Evolutionary conservation across 1,284 basidiomycete species (phyloP).

Genomic region (Trichosporon sp.): DNA sequence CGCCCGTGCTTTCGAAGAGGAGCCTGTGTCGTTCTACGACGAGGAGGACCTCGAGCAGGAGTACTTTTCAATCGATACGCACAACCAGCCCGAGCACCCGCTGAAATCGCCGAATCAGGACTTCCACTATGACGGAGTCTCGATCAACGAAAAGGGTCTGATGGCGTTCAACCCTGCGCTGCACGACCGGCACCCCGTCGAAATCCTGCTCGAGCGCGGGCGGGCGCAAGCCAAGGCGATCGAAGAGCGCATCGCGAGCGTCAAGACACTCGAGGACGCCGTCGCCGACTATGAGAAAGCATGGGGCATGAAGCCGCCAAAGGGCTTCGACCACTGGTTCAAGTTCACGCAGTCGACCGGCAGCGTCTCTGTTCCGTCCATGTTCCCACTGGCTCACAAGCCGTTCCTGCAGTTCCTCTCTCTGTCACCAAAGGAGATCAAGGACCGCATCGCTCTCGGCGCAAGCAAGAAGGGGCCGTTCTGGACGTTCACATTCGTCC

Average conservation of each 20-base stretch:
- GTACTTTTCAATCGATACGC: neutral
- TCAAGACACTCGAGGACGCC: constrained; percentile 28
- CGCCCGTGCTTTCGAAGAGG: neutral
- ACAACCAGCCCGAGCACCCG: constrained; percentile 7
- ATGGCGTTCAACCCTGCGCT: constrained; percentile 10
- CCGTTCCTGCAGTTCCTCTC: constrained; percentile 37
- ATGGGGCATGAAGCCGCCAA: constrained; percentile 35
- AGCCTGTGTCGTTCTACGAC: neutral
- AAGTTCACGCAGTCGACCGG: constrained; percentile 25
- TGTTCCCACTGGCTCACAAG: constrained; percentile 32
- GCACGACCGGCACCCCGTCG: constrained; percentile 32
- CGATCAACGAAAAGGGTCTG: constrained; percentile 18
- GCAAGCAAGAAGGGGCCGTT: constrained; percentile 11
- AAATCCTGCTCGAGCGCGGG: constrained; percentile 30
- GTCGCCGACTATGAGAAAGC: constrained; percentile 31
- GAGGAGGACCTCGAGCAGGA: neutral
- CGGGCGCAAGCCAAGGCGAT: constrained; percentile 20
- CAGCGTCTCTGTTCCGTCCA: constrained; percentile 23
- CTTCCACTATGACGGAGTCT: constrained; percentile 8
- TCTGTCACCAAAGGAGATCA: constrained; percentile 24
- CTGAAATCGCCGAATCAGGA: constrained; percentile 10
- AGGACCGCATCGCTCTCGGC: constrained; percentile 22
- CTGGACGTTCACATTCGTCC: constrained; percentile 34
- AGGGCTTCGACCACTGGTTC: constrained; percentile 41
- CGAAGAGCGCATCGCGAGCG: constrained; percentile 21